A percentile compares a stretch with the other conserved stretches of the same genome.
Conservation (phyloP, 768 basidiomycete species). For the Pleurotus salmoneostramineus region DNA sequence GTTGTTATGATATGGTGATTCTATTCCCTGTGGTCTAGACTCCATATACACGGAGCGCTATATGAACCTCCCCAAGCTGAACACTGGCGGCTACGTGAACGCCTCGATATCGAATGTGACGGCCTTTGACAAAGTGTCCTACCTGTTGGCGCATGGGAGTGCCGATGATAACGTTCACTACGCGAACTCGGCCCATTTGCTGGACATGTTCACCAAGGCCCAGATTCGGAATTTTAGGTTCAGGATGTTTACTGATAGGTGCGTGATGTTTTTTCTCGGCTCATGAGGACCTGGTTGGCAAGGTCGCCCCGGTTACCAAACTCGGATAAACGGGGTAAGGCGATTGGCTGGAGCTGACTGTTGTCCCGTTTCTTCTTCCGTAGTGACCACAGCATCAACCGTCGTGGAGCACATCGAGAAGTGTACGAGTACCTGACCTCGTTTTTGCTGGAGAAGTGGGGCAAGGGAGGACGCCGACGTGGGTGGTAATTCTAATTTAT, state of each 20-base stretch:
- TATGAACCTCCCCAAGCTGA: conserved; percentile 80
- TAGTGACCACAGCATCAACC: conserved; percentile 79
- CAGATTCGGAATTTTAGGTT: conserved; percentile 76
- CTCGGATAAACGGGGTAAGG: conserved; percentile 12
- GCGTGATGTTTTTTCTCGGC: conserved; percentile 20
- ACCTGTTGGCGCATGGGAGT: conserved; percentile 86
- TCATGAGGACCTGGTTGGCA: conserved; percentile 3
- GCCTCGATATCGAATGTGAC: conserved; percentile 86
- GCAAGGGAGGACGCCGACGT: conserved; percentile 68
- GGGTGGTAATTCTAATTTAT: conserved; percentile 38
- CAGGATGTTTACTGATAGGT: conserved; percentile 98
- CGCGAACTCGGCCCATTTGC: conserved; percentile 82
- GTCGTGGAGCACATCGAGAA: conserved; percentile 77
- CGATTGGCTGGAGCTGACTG: conserved; percentile 12
- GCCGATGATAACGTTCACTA: conserved; percentile 98
- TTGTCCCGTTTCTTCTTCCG: conserved; percentile 6
- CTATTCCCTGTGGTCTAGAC: conserved; percentile 40
- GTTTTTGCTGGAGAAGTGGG: conserved; percentile 93
- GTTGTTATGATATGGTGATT: not conserved
- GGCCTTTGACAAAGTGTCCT: conserved; percentile 79
- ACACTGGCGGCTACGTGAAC: conserved; percentile 85
- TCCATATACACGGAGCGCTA: conserved; percentile 98
- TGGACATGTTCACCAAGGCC: conserved; percentile 88
- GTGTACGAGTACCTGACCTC: conserved; percentile 82
- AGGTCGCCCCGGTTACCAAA: conserved; percentile 2